Evolutionary conservation across 306 rosid genomes (phyloP).

Genomic region (Rosa chinensis): DNA sequence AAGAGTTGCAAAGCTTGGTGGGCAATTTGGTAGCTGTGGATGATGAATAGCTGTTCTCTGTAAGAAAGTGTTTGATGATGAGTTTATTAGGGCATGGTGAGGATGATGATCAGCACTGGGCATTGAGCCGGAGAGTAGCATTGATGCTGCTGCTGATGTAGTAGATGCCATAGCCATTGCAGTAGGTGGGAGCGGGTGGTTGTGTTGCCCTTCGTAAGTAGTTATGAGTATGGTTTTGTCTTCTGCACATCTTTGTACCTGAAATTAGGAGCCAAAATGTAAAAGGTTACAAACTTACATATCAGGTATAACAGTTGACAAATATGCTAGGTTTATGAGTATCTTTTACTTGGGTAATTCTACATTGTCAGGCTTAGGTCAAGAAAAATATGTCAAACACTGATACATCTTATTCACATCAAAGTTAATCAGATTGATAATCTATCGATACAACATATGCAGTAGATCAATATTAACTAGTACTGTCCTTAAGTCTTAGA

Average conservation of each 20-base stretch:
- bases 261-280: not conserved
- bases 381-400: not conserved
- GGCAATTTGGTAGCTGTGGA: conserved; percentile 18
- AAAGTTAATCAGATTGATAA: not conserved
- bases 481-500: not conserved
- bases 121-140: conserved; percentile 72
- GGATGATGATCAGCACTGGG: conserved; percentile 46
- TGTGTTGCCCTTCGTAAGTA: conserved; percentile 79
- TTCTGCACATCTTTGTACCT: conserved; percentile 81
- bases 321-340: not conserved
- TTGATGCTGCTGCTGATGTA: conserved; percentile 69
- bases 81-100: conserved; percentile 28
- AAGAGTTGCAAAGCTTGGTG: conserved; percentile 56
- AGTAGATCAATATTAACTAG: not conserved
- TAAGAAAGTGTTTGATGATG: conserved; percentile 28
- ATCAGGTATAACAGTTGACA: not conserved
- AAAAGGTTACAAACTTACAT: not conserved
- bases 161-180: conserved; percentile 70
- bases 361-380: not conserved
- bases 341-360: not conserved
- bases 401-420: not conserved
- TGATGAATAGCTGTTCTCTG: conserved; percentile 21
- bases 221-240: conserved; percentile 59
- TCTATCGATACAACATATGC: not conserved
- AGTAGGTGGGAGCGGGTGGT: conserved; percentile 75